Evolutionary conservation across 768 basidiomycete species (phyloP), one percentile per base, ranked within the genome.

Genomic region (Baorangia bicolor): DNA sequence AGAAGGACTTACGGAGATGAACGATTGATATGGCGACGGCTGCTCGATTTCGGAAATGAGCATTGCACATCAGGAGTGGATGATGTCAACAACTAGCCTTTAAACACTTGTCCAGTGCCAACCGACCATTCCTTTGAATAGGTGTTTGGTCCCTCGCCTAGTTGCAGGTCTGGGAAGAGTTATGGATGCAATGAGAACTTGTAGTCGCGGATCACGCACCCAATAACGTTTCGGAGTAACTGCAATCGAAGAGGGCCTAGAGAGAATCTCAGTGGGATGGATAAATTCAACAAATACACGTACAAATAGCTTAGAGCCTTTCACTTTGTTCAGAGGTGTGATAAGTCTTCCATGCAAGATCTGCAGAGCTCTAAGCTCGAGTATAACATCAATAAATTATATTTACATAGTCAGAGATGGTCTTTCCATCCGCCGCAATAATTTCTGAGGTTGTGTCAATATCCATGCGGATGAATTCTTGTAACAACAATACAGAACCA

Each of bases 201-300:
- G 18, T 4, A n/a, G 18, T 4, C 10, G 13, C 28, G 14, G 31
- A 31, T 21, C 21, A 51, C 43, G 25, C 43, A 59, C 60, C 57
- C 18, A 61, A 37, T 38, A 63, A 33, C 6, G 34, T 63, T 21
- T 61, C 59, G 13, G 55, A 57, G 38, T 63, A 35, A 12, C 53
- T 49, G 20, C 55, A 63, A 34, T 63, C 53, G 30, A 63, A 61
- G 18, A 62, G 25, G 14, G 61, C 56, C 59, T 58, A 18, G 2
- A 28, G 11, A 13, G 14, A 5, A n/a, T 18, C 5, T 54, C n/a
- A 48, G 45, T 25, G 13, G 28, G 27, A 23, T 1, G 20, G 37
- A 33, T n/a, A 11, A n/a, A 8, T 14, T 21, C 18, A 23, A 28
- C 23, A 14, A 18, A 33, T 12, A 21, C 28, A 23, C 58, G 40